Evolutionary conservation across 2,329 filamentous ascomycete species (phyloP).

Genomic region (Macrophomina phaseolina): DNA sequence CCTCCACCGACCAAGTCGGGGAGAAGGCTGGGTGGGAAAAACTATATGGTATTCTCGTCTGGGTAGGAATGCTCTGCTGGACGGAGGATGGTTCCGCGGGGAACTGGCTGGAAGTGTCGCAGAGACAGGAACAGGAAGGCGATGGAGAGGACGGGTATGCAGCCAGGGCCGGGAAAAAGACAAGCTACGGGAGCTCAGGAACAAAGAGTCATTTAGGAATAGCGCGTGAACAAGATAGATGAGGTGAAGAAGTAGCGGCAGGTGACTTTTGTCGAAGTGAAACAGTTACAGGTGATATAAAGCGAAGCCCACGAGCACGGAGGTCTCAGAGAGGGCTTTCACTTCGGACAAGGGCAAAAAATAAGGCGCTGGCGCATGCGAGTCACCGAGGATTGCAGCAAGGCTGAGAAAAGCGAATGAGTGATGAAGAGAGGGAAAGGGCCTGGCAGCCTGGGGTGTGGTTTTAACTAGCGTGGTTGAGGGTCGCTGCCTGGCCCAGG

Average conservation of each 20-base stretch:
- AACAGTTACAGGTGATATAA: slow-evolving; percentile 24
- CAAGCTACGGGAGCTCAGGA: slow-evolving; percentile 18
- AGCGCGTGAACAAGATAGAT: slow-evolving; percentile 18
- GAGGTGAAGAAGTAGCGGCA: not conserved
- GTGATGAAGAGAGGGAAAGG: not conserved
- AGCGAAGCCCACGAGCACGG: not conserved
- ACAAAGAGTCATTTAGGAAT: slow-evolving; percentile 23
- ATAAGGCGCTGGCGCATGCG: not conserved
- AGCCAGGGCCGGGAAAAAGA: slow-evolving; percentile 7
- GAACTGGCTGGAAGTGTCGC: slow-evolving; percentile 15
- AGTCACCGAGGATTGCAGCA: slow-evolving; percentile 11
- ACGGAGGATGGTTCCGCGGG: not conserved
- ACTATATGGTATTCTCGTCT: not conserved
- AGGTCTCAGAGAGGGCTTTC: not conserved
- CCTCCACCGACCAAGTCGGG: slow-evolving; percentile 7
- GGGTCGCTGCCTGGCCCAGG: slow-evolving; percentile 16
- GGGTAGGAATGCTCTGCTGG: not conserved
- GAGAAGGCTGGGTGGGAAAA: not conserved
- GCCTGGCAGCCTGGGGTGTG: slow-evolving; percentile 1
- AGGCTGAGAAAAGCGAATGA: slow-evolving; percentile 4
- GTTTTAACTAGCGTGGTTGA: slow-evolving; percentile 15
- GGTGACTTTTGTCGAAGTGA: slow-evolving; percentile 16
- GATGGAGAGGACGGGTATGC: slow-evolving; percentile 14
- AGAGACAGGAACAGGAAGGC: slow-evolving; percentile 19
- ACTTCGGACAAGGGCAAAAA: not conserved